Base-by-base conservation (phyloP, 371 early-diverging fungal species). In the Lichtheimia ornata region DNA sequence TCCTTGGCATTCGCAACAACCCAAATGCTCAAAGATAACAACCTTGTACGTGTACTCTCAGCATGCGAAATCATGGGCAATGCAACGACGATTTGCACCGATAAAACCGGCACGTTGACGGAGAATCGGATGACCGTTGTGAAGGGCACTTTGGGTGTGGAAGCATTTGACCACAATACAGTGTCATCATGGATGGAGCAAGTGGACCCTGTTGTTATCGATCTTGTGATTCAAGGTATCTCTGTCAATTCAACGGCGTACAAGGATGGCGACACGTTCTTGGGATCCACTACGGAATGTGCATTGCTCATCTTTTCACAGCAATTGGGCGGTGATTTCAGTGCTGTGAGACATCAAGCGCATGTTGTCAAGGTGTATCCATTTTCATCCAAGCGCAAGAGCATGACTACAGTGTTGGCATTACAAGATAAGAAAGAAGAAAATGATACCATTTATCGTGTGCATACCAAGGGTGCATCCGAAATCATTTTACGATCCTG, bases 11-110 rank as follows among this genome's bases (percentile, higher is more conserved):
- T 92, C 69, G 96, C 96, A 15, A 95, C 96, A 3, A 91, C 90
- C 20, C 87, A 90, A 71, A 96, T 97, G 97, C 82, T 95, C 50
- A 91, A 91, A 70, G 95, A 94, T 66, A 94, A 92, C 63, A 96
- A 95, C 75, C 77, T 98, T 55, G 99, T 98, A n/a, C 88, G 97
- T 53, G 89, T 93, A 42, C 81, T 98, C 56, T 84, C 92, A 15
- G 95, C 99, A 3, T 97, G 97, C 73, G 99, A 98, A 81, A 97
- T 96, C 45, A 97, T 97, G 97, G 97, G 97, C 44, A 92, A 91
- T 63, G 95, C 96, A 27, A 98, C 97, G 13, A 92, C 94, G 7
- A 93, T 98, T 40, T 97, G 97, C 81, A 91, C 95, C 0, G 97
- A 98, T 81, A 97, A 97, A 80, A 97, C 97, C 0, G 99, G 97